These are phyloP conservation scores for Erodium chrysanthum DNA, from an alignment of 441 rosid species.

Conservation along the genomic window DNA sequence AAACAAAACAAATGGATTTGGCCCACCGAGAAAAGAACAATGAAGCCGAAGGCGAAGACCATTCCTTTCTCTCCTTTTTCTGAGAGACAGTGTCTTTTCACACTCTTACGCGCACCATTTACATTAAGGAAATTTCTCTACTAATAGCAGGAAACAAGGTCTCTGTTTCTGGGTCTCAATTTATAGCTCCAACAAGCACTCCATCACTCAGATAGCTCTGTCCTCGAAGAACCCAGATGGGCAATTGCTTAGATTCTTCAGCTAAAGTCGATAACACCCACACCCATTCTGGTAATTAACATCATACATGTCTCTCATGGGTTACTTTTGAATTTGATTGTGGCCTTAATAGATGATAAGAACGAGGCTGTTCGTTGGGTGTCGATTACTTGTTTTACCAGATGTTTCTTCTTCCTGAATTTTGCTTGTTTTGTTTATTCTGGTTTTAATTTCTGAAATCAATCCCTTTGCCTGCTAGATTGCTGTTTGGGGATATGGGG, in stretches of 20 bases:
- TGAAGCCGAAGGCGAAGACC: not conserved
- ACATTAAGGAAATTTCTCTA: too few species aligned
- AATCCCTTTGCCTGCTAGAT: not conserved
- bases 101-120: too few species aligned
- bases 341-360: not conserved
- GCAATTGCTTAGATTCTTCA: slow-evolving; percentile 63
- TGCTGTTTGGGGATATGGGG: not conserved
- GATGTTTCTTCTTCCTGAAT: not conserved
- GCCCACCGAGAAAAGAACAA: not conserved
- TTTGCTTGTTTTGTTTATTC: not conserved
- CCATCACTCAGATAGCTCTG: not conserved
- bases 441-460: not conserved
- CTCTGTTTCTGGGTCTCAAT: not conserved
- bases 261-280: slow-evolving; percentile 48
- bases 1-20: not conserved
- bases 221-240: slow-evolving; percentile 33
- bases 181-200: not conserved
- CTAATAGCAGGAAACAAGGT: too few species aligned
- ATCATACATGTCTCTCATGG: not conserved
- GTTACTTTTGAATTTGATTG: slow-evolving; percentile 1
- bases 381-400: too few species aligned
- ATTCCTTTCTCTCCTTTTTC: not conserved
- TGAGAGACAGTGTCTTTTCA: not conserved
- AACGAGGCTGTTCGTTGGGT: not conserved
- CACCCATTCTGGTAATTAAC: slow-evolving; percentile 44